These are phyloP conservation scores for Aspergillus nidulans DNA, from an alignment of 495 filamentous ascomycete genomes.

Conservation along the genomic window DNA sequence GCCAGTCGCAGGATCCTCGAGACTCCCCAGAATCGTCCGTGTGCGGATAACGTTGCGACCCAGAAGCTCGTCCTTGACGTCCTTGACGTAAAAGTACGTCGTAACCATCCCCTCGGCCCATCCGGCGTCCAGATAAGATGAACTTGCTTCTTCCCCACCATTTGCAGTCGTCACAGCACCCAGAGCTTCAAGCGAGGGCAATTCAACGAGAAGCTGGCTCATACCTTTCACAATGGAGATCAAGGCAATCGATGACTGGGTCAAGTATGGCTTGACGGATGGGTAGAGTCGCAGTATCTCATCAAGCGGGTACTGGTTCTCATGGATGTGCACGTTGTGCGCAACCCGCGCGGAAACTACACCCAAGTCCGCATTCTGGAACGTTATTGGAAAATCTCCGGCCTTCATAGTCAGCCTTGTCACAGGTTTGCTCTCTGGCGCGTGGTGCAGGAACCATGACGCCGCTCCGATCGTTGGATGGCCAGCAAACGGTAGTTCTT, in stretches of 20 bases:
- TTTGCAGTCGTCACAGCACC: constrained; percentile 15
- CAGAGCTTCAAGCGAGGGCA: constrained; percentile 32
- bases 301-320: constrained; percentile 18
- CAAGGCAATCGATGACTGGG: constrained; percentile 10
- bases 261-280: constrained; percentile 5
- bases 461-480: constrained; percentile 74
- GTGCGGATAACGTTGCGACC: constrained; percentile 25
- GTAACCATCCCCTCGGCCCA: constrained; percentile 48
- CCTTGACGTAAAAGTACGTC: constrained; percentile 52
- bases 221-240: constrained; percentile 68
- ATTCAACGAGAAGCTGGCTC: constrained; percentile 53
- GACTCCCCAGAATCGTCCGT: constrained; percentile 47
- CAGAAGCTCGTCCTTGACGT: constrained; percentile 18
- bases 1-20: constrained; percentile 66
- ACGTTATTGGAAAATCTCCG: constrained; percentile 50
- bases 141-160: constrained; percentile 12
- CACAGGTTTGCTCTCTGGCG: constrained; percentile 28
- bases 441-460: constrained; percentile 43
- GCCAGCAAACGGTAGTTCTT: constrained; percentile 70
- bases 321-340: constrained; percentile 63
- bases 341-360: constrained; percentile 55
- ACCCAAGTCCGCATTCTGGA: constrained; percentile 15
- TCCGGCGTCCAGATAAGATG: constrained; percentile 44
- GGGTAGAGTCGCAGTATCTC: constrained; percentile 30
- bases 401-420: constrained; percentile 56